Evolutionary conservation across 2,329 filamentous ascomycete species (phyloP).

Genomic region (Sclerotinia trifoliorum): DNA sequence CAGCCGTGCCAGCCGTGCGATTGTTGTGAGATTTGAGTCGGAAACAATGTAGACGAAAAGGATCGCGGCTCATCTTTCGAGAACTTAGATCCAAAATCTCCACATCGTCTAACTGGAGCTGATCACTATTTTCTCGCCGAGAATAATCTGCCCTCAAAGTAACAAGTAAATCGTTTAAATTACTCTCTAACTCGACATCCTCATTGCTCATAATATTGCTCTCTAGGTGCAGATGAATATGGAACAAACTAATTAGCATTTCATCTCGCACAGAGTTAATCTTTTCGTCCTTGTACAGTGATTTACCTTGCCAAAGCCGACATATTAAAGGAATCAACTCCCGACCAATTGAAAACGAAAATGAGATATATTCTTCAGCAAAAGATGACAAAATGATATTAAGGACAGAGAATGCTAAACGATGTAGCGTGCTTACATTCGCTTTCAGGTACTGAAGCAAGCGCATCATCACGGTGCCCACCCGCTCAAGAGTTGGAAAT

Average conservation of each 20-base stretch:
- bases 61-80: slow-evolving; percentile 18
- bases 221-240: slow-evolving; percentile 63
- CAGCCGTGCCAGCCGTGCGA: slow-evolving; percentile 41
- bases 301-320: slow-evolving; percentile 75
- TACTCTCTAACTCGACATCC: slow-evolving; percentile 40
- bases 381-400: slow-evolving; percentile 67
- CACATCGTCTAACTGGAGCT: slow-evolving; percentile 77
- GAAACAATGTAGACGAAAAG: slow-evolving; percentile 52
- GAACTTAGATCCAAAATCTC: slow-evolving; percentile 44
- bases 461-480: slow-evolving; percentile 57
- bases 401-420: slow-evolving; percentile 71
- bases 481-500: slow-evolving; percentile 51
- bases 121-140: slow-evolving; percentile 65
- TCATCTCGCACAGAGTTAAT: slow-evolving; percentile 67
- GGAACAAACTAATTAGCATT: slow-evolving; percentile 70
- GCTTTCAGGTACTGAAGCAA: slow-evolving; percentile 60
- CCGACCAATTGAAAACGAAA: slow-evolving; percentile 58
- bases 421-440: slow-evolving; percentile 63
- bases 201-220: slow-evolving; percentile 49
- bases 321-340: slow-evolving; percentile 69
- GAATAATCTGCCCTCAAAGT: slow-evolving; percentile 77
- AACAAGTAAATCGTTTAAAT: slow-evolving; percentile 65
- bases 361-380: slow-evolving; percentile 64
- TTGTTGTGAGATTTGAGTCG: slow-evolving; percentile 53
- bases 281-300: slow-evolving; percentile 56